A percentile compares a stretch with the other conserved stretches of the same genome.
Evolutionary conservation across 331 rosid species (phyloP).

Genomic region (Erythrophleum ivorense): DNA sequence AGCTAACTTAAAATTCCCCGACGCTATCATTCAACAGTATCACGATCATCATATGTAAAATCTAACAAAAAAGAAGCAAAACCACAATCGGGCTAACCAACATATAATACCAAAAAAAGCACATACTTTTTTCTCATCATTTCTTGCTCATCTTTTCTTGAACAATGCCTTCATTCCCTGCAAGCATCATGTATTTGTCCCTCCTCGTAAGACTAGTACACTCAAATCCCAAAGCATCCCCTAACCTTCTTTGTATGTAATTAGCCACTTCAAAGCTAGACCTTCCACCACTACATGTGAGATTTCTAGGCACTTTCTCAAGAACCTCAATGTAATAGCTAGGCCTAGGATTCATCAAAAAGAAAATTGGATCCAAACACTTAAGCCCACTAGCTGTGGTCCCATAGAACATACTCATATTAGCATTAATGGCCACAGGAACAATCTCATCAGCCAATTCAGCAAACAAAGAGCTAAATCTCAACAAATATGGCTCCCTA

Average conservation of each 20-base stretch:
- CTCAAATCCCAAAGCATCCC: constrained; percentile 80
- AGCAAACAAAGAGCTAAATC: constrained; percentile 92
- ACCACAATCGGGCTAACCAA: not conserved
- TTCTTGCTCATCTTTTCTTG: constrained; percentile 40
- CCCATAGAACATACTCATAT: constrained; percentile 93
- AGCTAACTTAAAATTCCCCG: not conserved
- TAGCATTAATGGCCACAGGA: constrained; percentile 75
- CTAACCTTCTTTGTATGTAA: constrained; percentile 68
- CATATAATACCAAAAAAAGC: not conserved
- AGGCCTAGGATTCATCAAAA: constrained; percentile 91
- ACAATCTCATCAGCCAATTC: constrained; percentile 86
- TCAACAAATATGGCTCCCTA: constrained; percentile 84
- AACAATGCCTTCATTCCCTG: constrained; percentile 89
- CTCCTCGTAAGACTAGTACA: constrained; percentile 77
- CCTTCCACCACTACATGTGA: constrained; percentile 72
- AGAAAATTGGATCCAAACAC: constrained; percentile 85
- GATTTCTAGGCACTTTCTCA: constrained; percentile 58
- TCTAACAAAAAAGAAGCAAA: not conserved
- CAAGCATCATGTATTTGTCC: constrained; percentile 96
- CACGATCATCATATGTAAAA: not conserved
- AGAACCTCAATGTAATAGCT: constrained; percentile 62
- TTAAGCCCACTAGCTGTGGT: constrained; percentile 93
- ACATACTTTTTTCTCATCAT: not conserved
- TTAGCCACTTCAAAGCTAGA: constrained; percentile 86
- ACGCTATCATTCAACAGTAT: not conserved